Base-by-base conservation (phyloP, 805 yeast genomes). In the Vanderwaltozyma verrucispora region DNA sequence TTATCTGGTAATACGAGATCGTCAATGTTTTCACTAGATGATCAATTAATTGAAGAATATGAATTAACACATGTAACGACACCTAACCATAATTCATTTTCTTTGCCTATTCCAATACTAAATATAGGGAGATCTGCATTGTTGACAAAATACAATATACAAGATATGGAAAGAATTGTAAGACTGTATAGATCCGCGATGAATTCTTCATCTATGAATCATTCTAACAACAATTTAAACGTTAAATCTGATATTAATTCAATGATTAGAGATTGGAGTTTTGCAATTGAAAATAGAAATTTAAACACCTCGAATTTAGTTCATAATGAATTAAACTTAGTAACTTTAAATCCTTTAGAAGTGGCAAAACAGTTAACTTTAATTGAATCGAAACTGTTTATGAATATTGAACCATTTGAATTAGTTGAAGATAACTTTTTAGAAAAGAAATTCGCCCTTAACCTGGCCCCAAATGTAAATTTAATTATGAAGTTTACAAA, bases 331-430 rank as follows among this genome's bases (percentile, higher is more conserved):
- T 28, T 51, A 23, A 47, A 47, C 30, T 21, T 60, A 7, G 47
- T 53, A 5, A 66, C 78, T 42, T 66, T 77, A 47, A 80, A 80
- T 53, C 78, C 86, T 0, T 62, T 80, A 47, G 92, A 82, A 48
- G 63, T 80, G 18, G 88, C 92, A 2, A 82, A 80, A 50, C 92
- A 82, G 46, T 61, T 83, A 33, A 81, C 92, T 0, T 60, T 80
- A 15, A 72, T 83, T 43, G 94, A 83, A 53, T 74, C 82, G 2
- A 68, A 67, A 30, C 68, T 83, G 33, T 82, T 77, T 56, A 65
- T 83, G 42, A 60, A 72, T 1, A 74, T 83, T 37, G 71, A 69
- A 48, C 74, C 81, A 2, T 76, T 71, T 32, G 94, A 83, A 51
- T 61, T 83, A 36, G 57, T 81, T 38, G 75, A 78, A 51, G 77